phyloP scores from a whole-genome alignment of 108 stramenopile species.

The Cyclotella sp. region DNA sequence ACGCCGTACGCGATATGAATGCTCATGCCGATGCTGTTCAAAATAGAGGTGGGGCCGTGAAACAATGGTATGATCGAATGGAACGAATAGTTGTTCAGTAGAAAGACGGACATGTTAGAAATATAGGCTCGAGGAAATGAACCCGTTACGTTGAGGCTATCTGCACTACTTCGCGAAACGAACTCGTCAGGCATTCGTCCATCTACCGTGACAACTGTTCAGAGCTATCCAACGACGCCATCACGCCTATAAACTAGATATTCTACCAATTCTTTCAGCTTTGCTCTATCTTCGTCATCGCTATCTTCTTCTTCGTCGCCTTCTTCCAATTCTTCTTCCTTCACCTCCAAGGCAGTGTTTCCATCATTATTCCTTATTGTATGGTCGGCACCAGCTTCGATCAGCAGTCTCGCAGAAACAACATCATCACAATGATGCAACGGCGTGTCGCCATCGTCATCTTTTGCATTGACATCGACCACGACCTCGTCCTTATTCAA shows the following conservation, averaged over 20 bases:
- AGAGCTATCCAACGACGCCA: not conserved
- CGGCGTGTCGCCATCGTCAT: slow-evolving; percentile 65
- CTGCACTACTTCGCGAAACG: too few relatives aligned
- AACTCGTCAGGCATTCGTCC: too few relatives aligned
- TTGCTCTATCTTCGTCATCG: slow-evolving; percentile 57
- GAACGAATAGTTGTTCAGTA: slow-evolving; percentile 24
- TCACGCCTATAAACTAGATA: slow-evolving; percentile 28
- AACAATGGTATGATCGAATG: slow-evolving; percentile 63
- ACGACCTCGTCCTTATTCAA: slow-evolving; percentile 20
- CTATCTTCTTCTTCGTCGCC: slow-evolving; percentile 49
- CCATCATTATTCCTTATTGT: slow-evolving; percentile 45
- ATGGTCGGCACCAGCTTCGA: slow-evolving; percentile 53
- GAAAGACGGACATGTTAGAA: not conserved
- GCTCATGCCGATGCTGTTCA: slow-evolving; percentile 54
- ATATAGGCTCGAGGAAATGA: too few relatives aligned
- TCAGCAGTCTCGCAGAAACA: slow-evolving; percentile 49
- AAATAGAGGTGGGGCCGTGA: slow-evolving; percentile 40
- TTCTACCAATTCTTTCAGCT: slow-evolving; percentile 49
- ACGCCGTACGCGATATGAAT: slow-evolving; percentile 71
- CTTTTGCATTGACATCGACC: slow-evolving; percentile 52
- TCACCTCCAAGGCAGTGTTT: slow-evolving; percentile 47
- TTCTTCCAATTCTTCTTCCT: slow-evolving; percentile 49
- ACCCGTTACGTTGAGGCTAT: too few relatives aligned
- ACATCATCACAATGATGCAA: slow-evolving; percentile 62
- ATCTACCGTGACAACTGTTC: too few relatives aligned